A percentile compares a stretch with the other conserved stretches of the same genome.
Conservation (phyloP, 352 stramenopile species). For the Phytophthora colocasiae region DNA sequence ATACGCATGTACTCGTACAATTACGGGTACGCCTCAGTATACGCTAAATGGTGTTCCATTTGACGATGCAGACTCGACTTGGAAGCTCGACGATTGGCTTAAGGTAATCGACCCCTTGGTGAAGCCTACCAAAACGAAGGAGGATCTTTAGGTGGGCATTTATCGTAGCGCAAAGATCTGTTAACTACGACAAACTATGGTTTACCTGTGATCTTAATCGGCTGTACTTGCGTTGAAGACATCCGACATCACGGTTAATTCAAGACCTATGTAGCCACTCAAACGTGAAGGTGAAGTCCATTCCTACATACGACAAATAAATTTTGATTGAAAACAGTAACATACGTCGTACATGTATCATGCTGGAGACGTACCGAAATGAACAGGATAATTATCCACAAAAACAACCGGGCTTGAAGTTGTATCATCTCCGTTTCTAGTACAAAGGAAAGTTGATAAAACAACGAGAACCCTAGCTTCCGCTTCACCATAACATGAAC, state of each 20-base stretch:
- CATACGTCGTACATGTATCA: neutral
- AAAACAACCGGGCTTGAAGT: constrained; percentile 17
- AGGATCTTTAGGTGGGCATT: neutral
- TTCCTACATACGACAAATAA: constrained; percentile 9
- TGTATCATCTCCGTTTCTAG: constrained; percentile 18
- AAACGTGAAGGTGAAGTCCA: constrained; percentile 23
- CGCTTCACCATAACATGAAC: constrained; percentile 16
- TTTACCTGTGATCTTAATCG: no score
- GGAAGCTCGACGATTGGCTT: constrained; percentile 67
- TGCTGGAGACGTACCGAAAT: constrained; percentile 19
- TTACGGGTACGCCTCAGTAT: constrained; percentile 79
- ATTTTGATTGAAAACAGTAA: no score
- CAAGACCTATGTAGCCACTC: constrained; percentile 1
- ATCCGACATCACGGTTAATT: no score
- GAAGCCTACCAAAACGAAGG: constrained; percentile 21
- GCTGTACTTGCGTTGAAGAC: no score
- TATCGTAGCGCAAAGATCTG: no score
- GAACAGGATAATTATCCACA: constrained; percentile 20
- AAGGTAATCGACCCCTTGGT: constrained; percentile 51
- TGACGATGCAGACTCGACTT: constrained; percentile 63
- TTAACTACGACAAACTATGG: no score
- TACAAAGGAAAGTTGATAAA: constrained; percentile 17
- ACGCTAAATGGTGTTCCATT: constrained; percentile 75
- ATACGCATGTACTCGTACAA: constrained; percentile 69
- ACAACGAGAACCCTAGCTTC: constrained; percentile 24